Evolutionary conservation across 495 filamentous ascomycete genomes (phyloP), one percentile per base, ranked within the genome.

Genomic region (Xeromyces bisporus): DNA sequence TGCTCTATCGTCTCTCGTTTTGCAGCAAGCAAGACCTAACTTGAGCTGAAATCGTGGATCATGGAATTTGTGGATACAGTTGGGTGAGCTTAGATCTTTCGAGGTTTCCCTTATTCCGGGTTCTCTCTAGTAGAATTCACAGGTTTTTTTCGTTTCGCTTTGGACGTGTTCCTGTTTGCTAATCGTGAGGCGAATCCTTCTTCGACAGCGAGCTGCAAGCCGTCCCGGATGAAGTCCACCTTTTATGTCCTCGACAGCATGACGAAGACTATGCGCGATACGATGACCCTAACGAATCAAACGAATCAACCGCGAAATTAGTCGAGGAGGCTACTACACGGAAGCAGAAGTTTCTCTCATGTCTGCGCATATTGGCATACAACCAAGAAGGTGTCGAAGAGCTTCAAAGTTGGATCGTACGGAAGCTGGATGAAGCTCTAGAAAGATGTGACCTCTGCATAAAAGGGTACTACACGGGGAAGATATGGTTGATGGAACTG

Each of bases 371-470:
- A 20, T 53, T 89, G 23, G 76, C 73, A 6, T 75, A 74, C 34
- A 66, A 66, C 15, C 57, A 66, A 23, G 69, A 76, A 8, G 67
- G 72, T 26, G 71, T 75, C 0, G 66, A 63, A 18, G 51, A 60
- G 18, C 62, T 74, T 42, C 64, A 75, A 29, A 46, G 55, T 26
- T 71, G 73, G 47, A 67, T 86, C 26, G 62, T 56, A 38, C 39
- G 47, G n/a, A 60, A 54, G 18, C 40, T 77, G 20, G 58, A 69
- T 28, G 48, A 53, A 2, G 53, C 69, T 15, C 58, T 94, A 23
- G 68, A 56, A 16, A 67, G 56, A 21, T 94, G 86, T 54, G 77
- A 91, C 40, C 59, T 70, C 24, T 94, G 86, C 48, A 74, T 84
- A 35, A 69, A 70, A 23, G 69, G 73, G 24, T 94, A 85, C 56